Percentiles rank a stretch among this genome's conserved stretches.
Conservation (phyloP, 1,284 basidiomycete genomes). For the Ustilago shanxiensis region DNA sequence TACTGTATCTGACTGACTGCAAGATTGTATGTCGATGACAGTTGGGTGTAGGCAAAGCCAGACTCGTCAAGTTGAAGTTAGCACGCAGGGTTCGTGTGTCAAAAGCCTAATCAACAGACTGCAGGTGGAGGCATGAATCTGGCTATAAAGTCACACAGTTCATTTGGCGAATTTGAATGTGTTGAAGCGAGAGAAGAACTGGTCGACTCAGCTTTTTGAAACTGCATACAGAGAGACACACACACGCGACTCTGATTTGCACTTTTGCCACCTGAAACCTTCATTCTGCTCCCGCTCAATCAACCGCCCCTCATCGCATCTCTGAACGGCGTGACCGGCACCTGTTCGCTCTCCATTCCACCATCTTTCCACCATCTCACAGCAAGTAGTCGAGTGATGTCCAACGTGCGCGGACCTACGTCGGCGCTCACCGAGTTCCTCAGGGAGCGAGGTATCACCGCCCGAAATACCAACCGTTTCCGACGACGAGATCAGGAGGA, state of each 20-base stretch:
- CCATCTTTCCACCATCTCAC: background rate
- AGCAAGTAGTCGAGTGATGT: conserved; percentile 17
- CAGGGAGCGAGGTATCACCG: conserved; percentile 82
- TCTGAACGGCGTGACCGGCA: background rate
- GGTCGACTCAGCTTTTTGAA: conserved; percentile 34
- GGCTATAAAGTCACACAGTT: background rate
- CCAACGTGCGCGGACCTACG: conserved; percentile 81
- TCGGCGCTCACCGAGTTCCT: conserved; percentile 93
- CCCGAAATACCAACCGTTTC: conserved; percentile 75
- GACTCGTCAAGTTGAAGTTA: background rate
- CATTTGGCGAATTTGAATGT: too few species aligned
- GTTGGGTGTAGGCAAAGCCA: too few species aligned
- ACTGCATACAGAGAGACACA: background rate
- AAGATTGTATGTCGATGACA: background rate
- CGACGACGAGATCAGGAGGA: conserved; percentile 51
- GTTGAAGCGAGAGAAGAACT: conserved; percentile 13
- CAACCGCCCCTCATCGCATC: background rate
- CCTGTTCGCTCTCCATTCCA: too few species aligned
- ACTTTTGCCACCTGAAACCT: conserved; percentile 21
- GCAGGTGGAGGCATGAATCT: conserved; percentile 20
- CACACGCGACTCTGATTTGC: conserved; percentile 6
- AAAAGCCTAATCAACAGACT: conserved; percentile 22
- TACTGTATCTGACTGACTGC: background rate
- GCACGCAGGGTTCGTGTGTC: conserved; percentile 3
- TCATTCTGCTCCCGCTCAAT: background rate